Conservation (phyloP, 306 rosid species). For the Sindora glabra region DNA sequence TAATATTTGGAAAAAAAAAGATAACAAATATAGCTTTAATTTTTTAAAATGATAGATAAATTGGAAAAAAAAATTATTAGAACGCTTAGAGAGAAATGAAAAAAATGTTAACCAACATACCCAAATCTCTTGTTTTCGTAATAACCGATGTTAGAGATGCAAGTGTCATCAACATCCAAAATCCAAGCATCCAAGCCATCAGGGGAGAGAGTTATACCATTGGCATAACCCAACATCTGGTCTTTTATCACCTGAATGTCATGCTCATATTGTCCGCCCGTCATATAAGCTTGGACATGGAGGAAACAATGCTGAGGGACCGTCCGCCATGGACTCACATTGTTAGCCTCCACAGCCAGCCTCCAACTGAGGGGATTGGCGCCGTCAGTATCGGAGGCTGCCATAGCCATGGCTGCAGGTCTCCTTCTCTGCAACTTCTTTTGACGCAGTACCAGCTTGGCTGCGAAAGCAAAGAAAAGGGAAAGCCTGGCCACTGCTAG, state of each 20-base stretch:
- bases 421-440: too few relatives aligned
- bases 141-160: slow-evolving; percentile 58
- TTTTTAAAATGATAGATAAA: too few relatives aligned
- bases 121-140: slow-evolving; percentile 60
- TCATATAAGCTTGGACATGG: slow-evolving; percentile 48
- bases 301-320: slow-evolving; percentile 48
- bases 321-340: slow-evolving; percentile 56
- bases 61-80: too few relatives aligned
- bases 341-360: slow-evolving; percentile 68
- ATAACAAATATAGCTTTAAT: too few relatives aligned
- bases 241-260: slow-evolving; percentile 45
- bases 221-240: slow-evolving; percentile 26
- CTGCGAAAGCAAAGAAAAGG: too few relatives aligned
- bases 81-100: too few relatives aligned
- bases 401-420: too few relatives aligned
- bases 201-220: slow-evolving; percentile 11
- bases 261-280: slow-evolving; percentile 50
- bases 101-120: slow-evolving; percentile 16
- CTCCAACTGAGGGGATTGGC: slow-evolving; percentile 61
- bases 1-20: too few relatives aligned
- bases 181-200: slow-evolving; percentile 66
- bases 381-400: too few relatives aligned
- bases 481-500: too few relatives aligned
- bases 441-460: too few relatives aligned
- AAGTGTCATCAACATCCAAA: slow-evolving; percentile 80